Evolutionary conservation across 306 rosid genomes (phyloP).

Genomic region (apple (Malus domestica)): DNA sequence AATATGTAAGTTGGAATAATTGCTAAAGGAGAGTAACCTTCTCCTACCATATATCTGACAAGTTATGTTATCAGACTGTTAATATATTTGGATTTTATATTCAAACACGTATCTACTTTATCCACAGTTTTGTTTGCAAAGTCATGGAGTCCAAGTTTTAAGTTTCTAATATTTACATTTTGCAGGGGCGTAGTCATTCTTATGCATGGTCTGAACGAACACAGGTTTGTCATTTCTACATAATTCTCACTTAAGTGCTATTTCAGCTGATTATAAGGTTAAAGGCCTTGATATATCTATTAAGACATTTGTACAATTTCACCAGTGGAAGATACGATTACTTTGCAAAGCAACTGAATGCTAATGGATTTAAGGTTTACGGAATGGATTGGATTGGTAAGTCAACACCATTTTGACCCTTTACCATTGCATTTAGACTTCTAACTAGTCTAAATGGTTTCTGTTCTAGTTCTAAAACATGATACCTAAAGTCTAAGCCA

Average conservation of each 20-base stretch:
- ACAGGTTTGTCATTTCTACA: conserved; percentile 51
- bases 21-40: too few relatives aligned
- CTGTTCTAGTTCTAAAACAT: not conserved
- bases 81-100: too few relatives aligned
- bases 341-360: conserved; percentile 80
- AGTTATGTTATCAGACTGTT: too few relatives aligned
- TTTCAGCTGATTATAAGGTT: not conserved
- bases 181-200: conserved; percentile 83
- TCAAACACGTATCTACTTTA: too few relatives aligned
- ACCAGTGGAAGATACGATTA: conserved; percentile 70
- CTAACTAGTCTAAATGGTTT: not conserved
- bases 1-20: too few relatives aligned
- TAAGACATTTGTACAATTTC: conserved; percentile 12
- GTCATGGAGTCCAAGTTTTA: not conserved
- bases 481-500: not conserved
- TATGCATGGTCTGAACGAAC: conserved; percentile 92
- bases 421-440: not conserved
- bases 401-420: conserved; percentile 6
- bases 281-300: conserved; percentile 2
- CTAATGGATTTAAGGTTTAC: conserved; percentile 74
- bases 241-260: not conserved
- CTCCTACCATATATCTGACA: too few relatives aligned
- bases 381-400: conserved; percentile 98
- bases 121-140: not conserved
- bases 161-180: conserved; percentile 12